A percentile compares a stretch with the other conserved stretches of the same genome.
These are phyloP conservation scores for Aspergillus homomorphus DNA, from an alignment of 495 filamentous ascomycete species.

Conservation along the genomic window DNA sequence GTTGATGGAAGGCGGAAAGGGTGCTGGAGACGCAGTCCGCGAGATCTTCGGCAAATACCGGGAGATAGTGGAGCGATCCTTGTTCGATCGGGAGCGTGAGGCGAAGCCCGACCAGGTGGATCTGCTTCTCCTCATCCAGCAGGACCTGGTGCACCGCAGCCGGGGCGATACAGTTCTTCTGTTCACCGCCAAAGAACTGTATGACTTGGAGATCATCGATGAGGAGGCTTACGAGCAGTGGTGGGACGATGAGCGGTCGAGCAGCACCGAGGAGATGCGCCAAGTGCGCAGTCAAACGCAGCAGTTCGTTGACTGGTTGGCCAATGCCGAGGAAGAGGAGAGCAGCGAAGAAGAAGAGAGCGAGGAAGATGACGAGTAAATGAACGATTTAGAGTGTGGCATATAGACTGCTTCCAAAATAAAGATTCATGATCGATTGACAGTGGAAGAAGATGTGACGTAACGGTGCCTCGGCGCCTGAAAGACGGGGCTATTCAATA, in stretches of 20 bases:
- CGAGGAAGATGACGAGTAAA: constrained; percentile 38
- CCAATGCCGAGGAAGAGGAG: constrained; percentile 76
- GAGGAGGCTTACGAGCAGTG: constrained; percentile 84
- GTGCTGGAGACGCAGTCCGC: constrained; percentile 63
- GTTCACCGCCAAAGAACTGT: constrained; percentile 73
- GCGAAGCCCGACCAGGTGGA: constrained; percentile 77
- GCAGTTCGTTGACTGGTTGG: constrained; percentile 82
- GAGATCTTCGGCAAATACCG: constrained; percentile 55
- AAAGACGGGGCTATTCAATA: neutral
- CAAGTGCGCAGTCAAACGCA: constrained; percentile 68
- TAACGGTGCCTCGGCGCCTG: neutral
- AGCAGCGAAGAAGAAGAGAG: constrained; percentile 68
- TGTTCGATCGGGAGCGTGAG: constrained; percentile 56
- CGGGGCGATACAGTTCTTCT: constrained; percentile 68
- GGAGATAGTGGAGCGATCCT: constrained; percentile 53
- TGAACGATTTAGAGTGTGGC: constrained; percentile 4
- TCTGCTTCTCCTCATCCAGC: constrained; percentile 76
- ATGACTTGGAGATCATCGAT: constrained; percentile 80
- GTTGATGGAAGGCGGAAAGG: constrained; percentile 58
- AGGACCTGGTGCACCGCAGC: constrained; percentile 61
- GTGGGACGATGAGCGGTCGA: constrained; percentile 74
- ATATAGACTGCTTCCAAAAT: neutral
- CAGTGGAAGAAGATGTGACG: neutral
- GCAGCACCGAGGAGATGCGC: constrained; percentile 60
- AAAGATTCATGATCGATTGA: neutral